A percentile compares a stretch with the other conserved stretches of the same genome.
phyloP scores from a whole-genome alignment of 1,284 basidiomycete genomes.

The Sphaerobolus stellatus region DNA sequence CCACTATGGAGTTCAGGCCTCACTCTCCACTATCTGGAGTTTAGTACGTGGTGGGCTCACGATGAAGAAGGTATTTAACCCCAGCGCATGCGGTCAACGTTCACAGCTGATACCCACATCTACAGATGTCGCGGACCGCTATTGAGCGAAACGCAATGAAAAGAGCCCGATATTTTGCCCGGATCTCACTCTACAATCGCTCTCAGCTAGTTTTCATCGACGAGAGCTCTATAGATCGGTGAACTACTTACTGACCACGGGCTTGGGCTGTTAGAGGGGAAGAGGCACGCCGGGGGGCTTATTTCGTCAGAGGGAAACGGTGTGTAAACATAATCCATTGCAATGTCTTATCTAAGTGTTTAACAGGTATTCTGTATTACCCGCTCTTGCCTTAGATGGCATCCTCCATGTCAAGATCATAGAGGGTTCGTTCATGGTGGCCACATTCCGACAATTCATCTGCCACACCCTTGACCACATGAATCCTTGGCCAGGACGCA shows the following conservation, averaged over 20 bases:
- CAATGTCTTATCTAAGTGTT: slow-evolving; percentile 4
- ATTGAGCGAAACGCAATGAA: background rate
- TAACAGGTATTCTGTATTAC: slow-evolving; percentile 20
- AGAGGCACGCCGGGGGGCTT: slow-evolving; percentile 25
- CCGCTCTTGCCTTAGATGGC: slow-evolving; percentile 18
- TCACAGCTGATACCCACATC: too few relatives aligned
- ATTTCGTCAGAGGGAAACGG: slow-evolving; percentile 34
- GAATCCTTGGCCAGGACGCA: slow-evolving; percentile 15
- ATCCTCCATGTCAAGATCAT: slow-evolving; percentile 16
- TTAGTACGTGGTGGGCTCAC: background rate
- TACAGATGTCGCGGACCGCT: background rate
- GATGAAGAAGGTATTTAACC: background rate
- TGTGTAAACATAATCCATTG: slow-evolving; percentile 18
- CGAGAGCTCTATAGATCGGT: slow-evolving; percentile 29
- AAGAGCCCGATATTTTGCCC: background rate
- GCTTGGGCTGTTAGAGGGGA: slow-evolving; percentile 31
- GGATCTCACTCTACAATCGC: slow-evolving; percentile 18
- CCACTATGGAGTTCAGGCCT: background rate
- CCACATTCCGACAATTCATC: slow-evolving; percentile 11
- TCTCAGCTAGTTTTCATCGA: slow-evolving; percentile 38
- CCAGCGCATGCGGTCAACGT: too few relatives aligned
- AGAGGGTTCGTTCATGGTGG: slow-evolving; percentile 5
- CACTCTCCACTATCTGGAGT: background rate
- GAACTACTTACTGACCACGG: slow-evolving; percentile 22
- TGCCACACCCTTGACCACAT: slow-evolving; percentile 15